Base-by-base conservation (phyloP, 1,284 basidiomycete genomes). In the Vanrija humicola region DNA sequence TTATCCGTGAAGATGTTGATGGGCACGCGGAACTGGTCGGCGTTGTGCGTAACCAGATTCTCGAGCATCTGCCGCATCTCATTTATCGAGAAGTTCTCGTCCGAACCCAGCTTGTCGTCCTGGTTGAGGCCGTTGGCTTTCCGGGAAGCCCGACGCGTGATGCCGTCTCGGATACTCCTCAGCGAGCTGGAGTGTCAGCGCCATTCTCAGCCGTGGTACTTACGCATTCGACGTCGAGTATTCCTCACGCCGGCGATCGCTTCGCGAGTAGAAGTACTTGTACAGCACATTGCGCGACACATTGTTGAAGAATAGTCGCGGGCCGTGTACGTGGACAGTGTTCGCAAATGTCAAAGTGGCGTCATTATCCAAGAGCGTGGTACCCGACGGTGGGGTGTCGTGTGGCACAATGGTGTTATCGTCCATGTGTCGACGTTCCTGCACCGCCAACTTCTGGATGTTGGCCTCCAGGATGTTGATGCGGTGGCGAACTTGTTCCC, bases 301-400 rank as follows among this genome's bases (percentile, higher is more conserved):
- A 69, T 87, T 88, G 68, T 88, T 88, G 77, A 93, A 81, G 68
- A 86, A 86, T 45, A 96, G 81, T 49, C 86, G 87, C 0, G 92
- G 93, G 59, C 85, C 88, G 77, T 97, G 92, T 10, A 94, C 82
- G 67, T 96, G 88, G 69, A 92, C 89, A 19, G 94, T 91, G 65
- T 95, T 90, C 71, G 90, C 86, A 74, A 96, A 74, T 2, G 55
- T 45, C 3, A 50, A 25, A 14, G 54, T 53, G 6, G 44, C 48
- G 15, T 50, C 44, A 2, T 29, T 43, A 38, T 54, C 43, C 25
- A 48, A 34, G 43, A 10, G 43, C 42, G 16, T 43, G 16, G 34
- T 34, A 5, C 34, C 34, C 4, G 34, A 34, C 14, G 34, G 12
- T 14, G 34, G 34, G 12, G 34, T 38, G 15, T 52, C 43, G 21